Evolutionary conservation across 2,329 filamentous ascomycete species (phyloP).

Genomic region (Lachnellula hyalina): DNA sequence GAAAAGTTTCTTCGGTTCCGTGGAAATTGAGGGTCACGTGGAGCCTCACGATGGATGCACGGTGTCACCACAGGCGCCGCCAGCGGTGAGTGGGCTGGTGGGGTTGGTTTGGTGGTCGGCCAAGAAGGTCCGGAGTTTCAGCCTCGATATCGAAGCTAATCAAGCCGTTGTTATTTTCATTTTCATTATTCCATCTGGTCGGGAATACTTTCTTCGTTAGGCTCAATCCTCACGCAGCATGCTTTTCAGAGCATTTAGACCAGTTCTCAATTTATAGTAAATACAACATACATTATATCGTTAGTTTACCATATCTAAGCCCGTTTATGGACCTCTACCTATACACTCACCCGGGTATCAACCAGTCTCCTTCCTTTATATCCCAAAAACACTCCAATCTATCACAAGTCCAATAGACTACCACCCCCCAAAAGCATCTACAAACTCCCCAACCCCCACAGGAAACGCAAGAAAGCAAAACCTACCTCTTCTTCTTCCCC

Average conservation of each 20-base stretch:
- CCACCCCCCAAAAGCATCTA: neutral
- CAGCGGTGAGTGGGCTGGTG: neutral
- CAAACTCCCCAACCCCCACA: neutral
- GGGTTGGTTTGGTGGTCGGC: neutral
- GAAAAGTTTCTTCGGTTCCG: neutral
- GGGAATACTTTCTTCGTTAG: too few relatives aligned
- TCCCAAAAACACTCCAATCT: neutral
- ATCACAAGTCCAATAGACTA: neutral
- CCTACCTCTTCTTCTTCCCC: slow-evolving; percentile 25
- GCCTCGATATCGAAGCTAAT: neutral
- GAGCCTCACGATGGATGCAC: neutral
- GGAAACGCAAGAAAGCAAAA: neutral
- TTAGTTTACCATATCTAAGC: neutral
- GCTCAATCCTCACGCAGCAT: too few relatives aligned
- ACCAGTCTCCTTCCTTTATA: neutral
- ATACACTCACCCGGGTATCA: neutral
- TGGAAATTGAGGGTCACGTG: neutral
- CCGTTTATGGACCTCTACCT: neutral
- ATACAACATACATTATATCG: neutral
- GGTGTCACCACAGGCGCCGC: neutral
- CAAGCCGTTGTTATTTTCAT: too few relatives aligned
- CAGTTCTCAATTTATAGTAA: too few relatives aligned
- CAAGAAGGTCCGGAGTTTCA: neutral
- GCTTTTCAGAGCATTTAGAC: too few relatives aligned
- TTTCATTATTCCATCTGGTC: too few relatives aligned